These are phyloP conservation scores for Kalmusia sp. DNA, from an alignment of 2,329 filamentous ascomycete species.

Conservation along the genomic window DNA sequence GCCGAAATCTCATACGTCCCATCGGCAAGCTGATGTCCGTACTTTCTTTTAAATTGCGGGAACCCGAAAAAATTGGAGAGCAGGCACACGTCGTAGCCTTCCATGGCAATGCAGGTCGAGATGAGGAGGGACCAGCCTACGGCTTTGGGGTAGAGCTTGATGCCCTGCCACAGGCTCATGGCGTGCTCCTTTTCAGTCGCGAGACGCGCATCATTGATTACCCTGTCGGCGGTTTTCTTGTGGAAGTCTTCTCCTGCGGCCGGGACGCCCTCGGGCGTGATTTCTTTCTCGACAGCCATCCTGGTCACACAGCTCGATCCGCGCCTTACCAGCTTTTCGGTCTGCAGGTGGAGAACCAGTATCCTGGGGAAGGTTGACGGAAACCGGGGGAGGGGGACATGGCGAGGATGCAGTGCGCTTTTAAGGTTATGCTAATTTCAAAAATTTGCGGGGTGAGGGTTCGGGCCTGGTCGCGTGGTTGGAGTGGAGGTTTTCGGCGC, in stretches of 20 bases:
- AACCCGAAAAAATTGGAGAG: constrained; percentile 78
- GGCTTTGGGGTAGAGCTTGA: constrained; percentile 86
- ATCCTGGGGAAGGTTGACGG: constrained; percentile 18
- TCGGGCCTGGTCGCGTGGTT: constrained; percentile 26
- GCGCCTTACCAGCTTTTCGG: constrained; percentile 2
- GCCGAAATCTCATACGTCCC: constrained; percentile 53
- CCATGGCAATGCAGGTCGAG: constrained; percentile 91
- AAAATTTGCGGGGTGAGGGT: constrained; percentile 31
- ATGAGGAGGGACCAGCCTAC: constrained; percentile 84
- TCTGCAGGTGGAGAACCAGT: neutral
- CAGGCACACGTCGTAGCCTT: constrained; percentile 83
- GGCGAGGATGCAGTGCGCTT: constrained; percentile 20
- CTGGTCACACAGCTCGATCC: constrained; percentile 7
- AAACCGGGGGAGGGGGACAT: constrained; percentile 10
- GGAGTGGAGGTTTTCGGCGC: constrained; percentile 20
- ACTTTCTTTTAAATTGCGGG: constrained; percentile 56
- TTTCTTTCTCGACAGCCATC: constrained; percentile 35
- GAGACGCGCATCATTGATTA: constrained; percentile 51
- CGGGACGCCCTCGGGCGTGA: constrained; percentile 23
- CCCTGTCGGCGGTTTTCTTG: constrained; percentile 32
- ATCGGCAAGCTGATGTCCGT: constrained; percentile 49
- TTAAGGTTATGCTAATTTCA: constrained; percentile 21
- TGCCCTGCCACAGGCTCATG: constrained; percentile 71
- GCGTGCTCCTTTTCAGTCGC: constrained; percentile 58
- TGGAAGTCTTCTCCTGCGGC: constrained; percentile 27